These are phyloP conservation scores for Didymella sp. DNA, from an alignment of 2,329 filamentous ascomycete genomes.

Conservation along the genomic window DNA sequence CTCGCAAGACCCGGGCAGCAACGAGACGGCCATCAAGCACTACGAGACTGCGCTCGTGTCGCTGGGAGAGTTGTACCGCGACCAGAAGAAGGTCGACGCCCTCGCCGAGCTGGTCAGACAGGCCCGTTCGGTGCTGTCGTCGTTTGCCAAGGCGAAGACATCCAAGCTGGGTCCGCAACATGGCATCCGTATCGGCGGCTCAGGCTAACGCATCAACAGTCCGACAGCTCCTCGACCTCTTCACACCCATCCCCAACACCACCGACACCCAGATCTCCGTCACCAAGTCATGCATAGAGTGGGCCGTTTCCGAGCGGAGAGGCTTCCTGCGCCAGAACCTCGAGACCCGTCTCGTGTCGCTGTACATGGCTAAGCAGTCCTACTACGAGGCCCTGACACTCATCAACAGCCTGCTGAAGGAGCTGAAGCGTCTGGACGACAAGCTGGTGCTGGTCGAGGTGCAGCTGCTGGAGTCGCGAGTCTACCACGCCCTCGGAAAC, in stretches of 20 bases:
- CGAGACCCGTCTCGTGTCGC: slow-evolving; percentile 88
- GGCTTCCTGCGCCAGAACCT: slow-evolving; percentile 98
- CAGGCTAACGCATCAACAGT: slow-evolving; percentile 61
- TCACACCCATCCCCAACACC: slow-evolving; percentile 91
- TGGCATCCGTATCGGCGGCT: too few relatives aligned
- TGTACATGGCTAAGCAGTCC: slow-evolving; percentile 96
- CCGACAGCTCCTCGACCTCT: slow-evolving; percentile 94
- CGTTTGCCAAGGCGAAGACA: slow-evolving; percentile 98
- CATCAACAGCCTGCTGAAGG: slow-evolving; percentile 94
- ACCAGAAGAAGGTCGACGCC: slow-evolving; percentile 82
- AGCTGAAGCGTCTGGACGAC: slow-evolving; percentile 97
- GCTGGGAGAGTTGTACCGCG: slow-evolving; percentile 89
- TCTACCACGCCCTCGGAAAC: slow-evolving; percentile 97
- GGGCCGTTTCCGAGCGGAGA: slow-evolving; percentile 92
- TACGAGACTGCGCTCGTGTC: slow-evolving; percentile 90
- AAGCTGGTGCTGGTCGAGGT: slow-evolving; percentile 98
- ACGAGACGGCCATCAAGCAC: slow-evolving; percentile 84
- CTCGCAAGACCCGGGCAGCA: slow-evolving; percentile 81
- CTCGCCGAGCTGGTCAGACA: slow-evolving; percentile 89
- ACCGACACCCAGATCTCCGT: slow-evolving; percentile 93
- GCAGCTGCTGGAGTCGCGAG: slow-evolving; percentile 92
- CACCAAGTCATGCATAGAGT: slow-evolving; percentile 99
- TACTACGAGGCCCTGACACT: slow-evolving; percentile 97
- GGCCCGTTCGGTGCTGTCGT: slow-evolving; percentile 88
- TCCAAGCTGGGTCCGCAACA: slow-evolving; percentile 81